Percentiles rank a stretch among this genome's conserved stretches.
Evolutionary conservation across 257 asterid genomes (phyloP).

Genomic region (Vinca minor): DNA sequence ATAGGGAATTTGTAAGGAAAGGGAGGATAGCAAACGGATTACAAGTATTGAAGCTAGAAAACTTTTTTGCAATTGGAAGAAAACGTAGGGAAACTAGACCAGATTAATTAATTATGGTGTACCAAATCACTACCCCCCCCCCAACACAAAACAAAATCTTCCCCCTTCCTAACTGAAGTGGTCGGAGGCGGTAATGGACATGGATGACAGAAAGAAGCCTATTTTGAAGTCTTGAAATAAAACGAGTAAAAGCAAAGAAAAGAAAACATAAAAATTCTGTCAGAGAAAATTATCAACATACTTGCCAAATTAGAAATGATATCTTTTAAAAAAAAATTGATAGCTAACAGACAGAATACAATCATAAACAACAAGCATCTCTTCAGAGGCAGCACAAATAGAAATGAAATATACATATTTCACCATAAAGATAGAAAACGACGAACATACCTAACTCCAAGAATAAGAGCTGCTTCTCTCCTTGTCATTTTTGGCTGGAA

Average conservation of each 20-base stretch:
- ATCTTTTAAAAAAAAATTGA: background rate
- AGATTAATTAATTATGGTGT: background rate
- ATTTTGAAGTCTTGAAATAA: background rate
- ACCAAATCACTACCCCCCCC: background rate
- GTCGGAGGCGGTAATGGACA: background rate
- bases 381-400: background rate
- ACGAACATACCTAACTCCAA: conserved; percentile 61
- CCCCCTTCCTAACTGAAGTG: background rate
- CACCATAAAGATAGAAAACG: background rate
- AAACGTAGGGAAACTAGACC: background rate
- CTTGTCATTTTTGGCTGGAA: conserved; percentile 79
- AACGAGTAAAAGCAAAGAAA: background rate
- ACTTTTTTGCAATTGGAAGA: too few species aligned
- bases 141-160: too few species aligned
- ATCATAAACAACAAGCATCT: background rate
- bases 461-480: conserved; percentile 84
- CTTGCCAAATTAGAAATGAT: background rate
- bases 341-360: background rate
- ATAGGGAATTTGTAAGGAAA: background rate
- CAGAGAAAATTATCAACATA: background rate
- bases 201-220: background rate
- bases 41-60: too few species aligned
- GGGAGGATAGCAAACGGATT: background rate
- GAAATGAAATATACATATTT: background rate
- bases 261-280: background rate